Conservation (phyloP, 345 rosid species). For the Laguncularia racemosa region DNA sequence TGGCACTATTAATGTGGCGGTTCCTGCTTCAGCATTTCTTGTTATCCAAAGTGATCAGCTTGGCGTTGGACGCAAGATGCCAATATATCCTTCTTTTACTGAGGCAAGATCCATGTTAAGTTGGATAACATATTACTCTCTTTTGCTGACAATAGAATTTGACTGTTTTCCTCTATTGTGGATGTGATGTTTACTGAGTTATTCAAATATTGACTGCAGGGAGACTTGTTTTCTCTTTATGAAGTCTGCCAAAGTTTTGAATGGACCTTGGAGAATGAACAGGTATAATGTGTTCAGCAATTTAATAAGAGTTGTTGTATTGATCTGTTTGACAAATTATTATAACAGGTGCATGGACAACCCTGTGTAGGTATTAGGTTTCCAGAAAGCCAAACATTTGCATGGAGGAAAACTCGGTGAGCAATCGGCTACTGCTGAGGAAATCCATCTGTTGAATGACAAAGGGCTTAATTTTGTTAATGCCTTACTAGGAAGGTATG, state of each 20-base stretch:
- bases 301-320: slow-evolving; percentile 5
- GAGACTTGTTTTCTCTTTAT: slow-evolving; percentile 67
- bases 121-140: slow-evolving; percentile 7
- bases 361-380: slow-evolving; percentile 52
- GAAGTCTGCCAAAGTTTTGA: slow-evolving; percentile 66
- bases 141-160: slow-evolving; percentile 6
- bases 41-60: slow-evolving; percentile 73
- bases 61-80: slow-evolving; percentile 65
- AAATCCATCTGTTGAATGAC: slow-evolving; percentile 22
- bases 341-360: slow-evolving; percentile 2
- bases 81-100: slow-evolving; percentile 68
- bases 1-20: slow-evolving; percentile 50
- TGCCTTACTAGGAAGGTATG: slow-evolving; percentile 74
- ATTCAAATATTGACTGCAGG: slow-evolving; percentile 33
- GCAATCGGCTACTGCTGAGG: slow-evolving; percentile 22
- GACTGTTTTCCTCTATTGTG: no score
- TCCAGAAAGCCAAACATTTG: slow-evolving; percentile 20
- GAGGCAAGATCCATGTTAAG: slow-evolving; percentile 38
- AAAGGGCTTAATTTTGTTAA: slow-evolving; percentile 48
- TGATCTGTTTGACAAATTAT: not conserved
- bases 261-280: slow-evolving; percentile 71
- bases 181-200: no score
- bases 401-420: slow-evolving; percentile 19
- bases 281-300: slow-evolving; percentile 35
- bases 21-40: slow-evolving; percentile 63